Evolutionary conservation across 2,329 filamentous ascomycete species (phyloP).

Genomic region (Fusarium sp.): DNA sequence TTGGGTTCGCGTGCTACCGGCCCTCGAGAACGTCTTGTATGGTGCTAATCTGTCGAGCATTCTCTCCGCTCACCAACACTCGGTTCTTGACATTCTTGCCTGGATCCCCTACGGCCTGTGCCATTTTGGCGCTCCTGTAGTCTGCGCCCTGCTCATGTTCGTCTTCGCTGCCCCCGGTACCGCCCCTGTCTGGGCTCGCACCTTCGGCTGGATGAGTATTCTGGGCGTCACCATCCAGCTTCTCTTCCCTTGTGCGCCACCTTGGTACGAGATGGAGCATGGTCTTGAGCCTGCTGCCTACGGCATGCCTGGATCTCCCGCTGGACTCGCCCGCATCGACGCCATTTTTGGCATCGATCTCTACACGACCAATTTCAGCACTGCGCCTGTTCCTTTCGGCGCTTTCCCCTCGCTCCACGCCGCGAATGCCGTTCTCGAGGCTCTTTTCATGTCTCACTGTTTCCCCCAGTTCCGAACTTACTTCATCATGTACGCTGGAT

Average conservation of each 20-base stretch:
- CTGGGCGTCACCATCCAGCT: constrained; percentile 88
- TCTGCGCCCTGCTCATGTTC: constrained; percentile 84
- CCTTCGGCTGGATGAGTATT: constrained; percentile 94
- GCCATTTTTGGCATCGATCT: constrained; percentile 89
- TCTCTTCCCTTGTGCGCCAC: constrained; percentile 90
- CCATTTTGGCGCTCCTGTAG: constrained; percentile 86
- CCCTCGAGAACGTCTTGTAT: constrained; percentile 95
- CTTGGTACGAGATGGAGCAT: constrained; percentile 96
- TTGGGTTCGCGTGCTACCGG: constrained; percentile 93
- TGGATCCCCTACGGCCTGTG: constrained; percentile 94
- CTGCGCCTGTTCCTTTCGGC: constrained; percentile 91
- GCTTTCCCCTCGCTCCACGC: constrained; percentile 95
- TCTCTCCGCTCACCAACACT: constrained; percentile 87
- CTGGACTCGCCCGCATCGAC: constrained; percentile 89
- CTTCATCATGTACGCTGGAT: constrained; percentile 85
- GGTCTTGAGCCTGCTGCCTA: constrained; percentile 92
- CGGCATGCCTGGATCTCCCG: constrained; percentile 88
- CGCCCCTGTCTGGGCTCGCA: constrained; percentile 83
- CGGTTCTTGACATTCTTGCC: constrained; percentile 85
- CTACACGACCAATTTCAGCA: constrained; percentile 92
- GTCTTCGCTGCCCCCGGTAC: constrained; percentile 89
- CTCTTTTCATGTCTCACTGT: constrained; percentile 90
- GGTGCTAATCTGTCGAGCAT: constrained; percentile 97
- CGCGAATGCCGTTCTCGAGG: constrained; percentile 87
- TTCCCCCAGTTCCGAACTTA: constrained; percentile 85